Percentiles rank a stretch among this genome's conserved stretches.
Conservation (phyloP, 2,329 filamentous ascomycete species). For the Incumbomyces lentus region DNA sequence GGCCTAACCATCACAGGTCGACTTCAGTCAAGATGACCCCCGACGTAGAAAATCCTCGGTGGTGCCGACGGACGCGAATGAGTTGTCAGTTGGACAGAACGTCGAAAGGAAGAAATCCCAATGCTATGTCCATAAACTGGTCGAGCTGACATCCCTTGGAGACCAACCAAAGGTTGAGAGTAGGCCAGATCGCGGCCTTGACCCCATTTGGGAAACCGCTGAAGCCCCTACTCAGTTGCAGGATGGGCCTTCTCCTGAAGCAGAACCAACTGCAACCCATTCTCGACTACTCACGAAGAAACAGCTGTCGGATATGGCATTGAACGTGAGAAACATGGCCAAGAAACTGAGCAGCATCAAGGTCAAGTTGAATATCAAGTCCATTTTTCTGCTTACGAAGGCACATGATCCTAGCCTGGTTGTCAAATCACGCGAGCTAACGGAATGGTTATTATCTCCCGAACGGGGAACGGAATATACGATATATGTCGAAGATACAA, state of each 20-base stretch:
- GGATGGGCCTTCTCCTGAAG: conserved; percentile 11
- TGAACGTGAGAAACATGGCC: conserved; percentile 83
- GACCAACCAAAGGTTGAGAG: conserved; percentile 16
- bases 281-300: conserved; percentile 85
- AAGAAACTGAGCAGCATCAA: conserved; percentile 75
- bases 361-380: conserved; percentile 69
- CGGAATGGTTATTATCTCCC: conserved; percentile 67
- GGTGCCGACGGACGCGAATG: conserved; percentile 26
- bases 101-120: conserved; percentile 38
- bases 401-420: conserved; percentile 77
- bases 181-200: conserved; percentile 10
- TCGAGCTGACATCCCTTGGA: conserved; percentile 31
- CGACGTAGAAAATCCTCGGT: conserved; percentile 53
- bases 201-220: conserved; percentile 17
- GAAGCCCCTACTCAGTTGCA: neutral
- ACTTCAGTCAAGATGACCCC: conserved; percentile 42
- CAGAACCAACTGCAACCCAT: conserved; percentile 37
- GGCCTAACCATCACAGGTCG: conserved; percentile 34
- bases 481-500: conserved; percentile 69
- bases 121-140: conserved; percentile 52
- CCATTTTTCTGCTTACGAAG: conserved; percentile 83
- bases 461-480: conserved; percentile 59
- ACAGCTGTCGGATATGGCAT: conserved; percentile 92
- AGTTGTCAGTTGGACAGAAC: conserved; percentile 16
- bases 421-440: conserved; percentile 62